Conservation (phyloP, 83 land plant genomes). For the Thuja plicata region DNA sequence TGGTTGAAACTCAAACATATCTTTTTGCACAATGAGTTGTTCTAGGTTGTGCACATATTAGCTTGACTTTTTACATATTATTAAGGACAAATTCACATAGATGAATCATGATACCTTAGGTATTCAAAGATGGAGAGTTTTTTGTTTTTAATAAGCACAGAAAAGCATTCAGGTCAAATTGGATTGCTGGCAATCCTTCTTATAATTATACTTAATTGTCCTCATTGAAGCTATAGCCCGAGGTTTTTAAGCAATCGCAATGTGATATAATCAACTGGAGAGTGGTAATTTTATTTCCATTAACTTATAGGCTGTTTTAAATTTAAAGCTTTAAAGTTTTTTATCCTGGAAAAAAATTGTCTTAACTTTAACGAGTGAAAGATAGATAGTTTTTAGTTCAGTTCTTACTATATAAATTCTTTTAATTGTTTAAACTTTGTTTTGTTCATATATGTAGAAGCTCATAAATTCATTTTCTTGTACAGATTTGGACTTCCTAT, state of each 20-base stretch:
- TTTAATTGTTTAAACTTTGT: neutral
- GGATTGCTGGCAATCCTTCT: neutral
- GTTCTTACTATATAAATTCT: neutral
- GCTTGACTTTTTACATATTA: neutral
- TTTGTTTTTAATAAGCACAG: neutral
- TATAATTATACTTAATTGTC: neutral
- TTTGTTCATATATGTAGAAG: neutral
- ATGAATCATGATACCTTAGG: neutral
- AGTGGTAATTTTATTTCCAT: neutral
- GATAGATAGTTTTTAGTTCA: neutral
- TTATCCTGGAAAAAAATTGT: neutral
- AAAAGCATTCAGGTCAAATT: neutral
- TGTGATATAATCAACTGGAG: neutral
- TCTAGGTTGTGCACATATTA: neutral
- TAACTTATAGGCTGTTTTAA: neutral
- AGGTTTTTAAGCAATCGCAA: neutral
- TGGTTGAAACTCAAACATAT: neutral
- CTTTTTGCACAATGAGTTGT: neutral
- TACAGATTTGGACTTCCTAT: conserved; percentile 92
- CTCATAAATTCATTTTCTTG: neutral
- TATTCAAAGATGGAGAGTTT: neutral
- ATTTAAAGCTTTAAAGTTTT: neutral
- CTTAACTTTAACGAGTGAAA: neutral
- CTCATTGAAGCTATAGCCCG: neutral
- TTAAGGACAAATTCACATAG: neutral